Base-by-base conservation (phyloP, 2,329 filamentous ascomycete genomes). In the Dryadomyces sulphureus region DNA sequence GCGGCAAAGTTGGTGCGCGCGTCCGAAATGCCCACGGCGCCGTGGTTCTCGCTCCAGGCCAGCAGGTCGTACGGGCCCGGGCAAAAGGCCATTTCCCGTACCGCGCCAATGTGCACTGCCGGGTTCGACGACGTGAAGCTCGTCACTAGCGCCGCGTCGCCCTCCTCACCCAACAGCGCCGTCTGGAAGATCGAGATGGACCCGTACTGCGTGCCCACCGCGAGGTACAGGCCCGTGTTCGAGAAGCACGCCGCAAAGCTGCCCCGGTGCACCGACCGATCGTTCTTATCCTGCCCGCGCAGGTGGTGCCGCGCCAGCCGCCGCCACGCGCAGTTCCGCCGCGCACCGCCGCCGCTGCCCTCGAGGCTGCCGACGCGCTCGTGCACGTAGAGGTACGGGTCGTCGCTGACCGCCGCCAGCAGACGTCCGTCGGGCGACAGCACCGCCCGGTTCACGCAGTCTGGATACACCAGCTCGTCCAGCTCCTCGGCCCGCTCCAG, bases 381-480 rank as follows among this genome's bases (percentile, higher is more conserved):
- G 60, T 94, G 92, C 52, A 96, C 79, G 61, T 92, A 95, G 19
- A 90, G 77, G 52, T 79, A 84, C 1, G 87, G 82, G 55, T 89
- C 83, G 58, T 98, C 92, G 36, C 90, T 84, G 38, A 96, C 84
- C 2, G 88, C 85, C 6, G 89, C 73, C 19, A 96, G 69, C 11
- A 90, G 65, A 19, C 72, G 75, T 1, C 89, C 90, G 59, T 95
- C 84, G 0, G 90, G 92, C 7, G 90, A 95, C 45, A 98, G 81
- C n/a, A 89, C 77, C 30, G 89, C 86, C 57, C 93, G 87, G 56
- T 98, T 98, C 66, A 96, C 90, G 52, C 80, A 84, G 58, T 90
- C 84, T 5, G 84, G 81, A 52, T 94, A 81, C 4, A 75, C 71
- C 45, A 95, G 66, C 38, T 79, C 72, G 46, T 84, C 78, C 20